Evolutionary conservation across 1,284 basidiomycete species (phyloP).

Genomic region (Marasmius sp.): DNA sequence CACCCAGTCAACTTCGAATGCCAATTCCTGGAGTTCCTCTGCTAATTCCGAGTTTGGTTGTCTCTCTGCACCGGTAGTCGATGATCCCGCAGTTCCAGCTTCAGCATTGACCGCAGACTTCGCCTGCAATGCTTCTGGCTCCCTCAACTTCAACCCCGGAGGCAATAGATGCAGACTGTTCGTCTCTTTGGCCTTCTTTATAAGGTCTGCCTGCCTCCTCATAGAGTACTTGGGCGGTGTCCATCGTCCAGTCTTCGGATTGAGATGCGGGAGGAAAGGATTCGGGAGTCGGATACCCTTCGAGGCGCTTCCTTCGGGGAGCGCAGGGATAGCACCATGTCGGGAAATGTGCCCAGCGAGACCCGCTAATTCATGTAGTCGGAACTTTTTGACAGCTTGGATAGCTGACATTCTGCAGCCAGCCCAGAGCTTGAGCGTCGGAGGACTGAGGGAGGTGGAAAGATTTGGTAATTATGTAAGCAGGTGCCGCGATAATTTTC

Average conservation of each 20-base stretch:
- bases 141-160: slow-evolving; percentile 55
- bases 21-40: slow-evolving; percentile 29
- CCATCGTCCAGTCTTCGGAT: slow-evolving; percentile 64
- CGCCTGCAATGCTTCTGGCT: slow-evolving; percentile 14
- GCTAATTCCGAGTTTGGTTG: neutral
- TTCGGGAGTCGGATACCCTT: slow-evolving; percentile 45
- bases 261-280: slow-evolving; percentile 67
- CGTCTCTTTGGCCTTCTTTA: slow-evolving; percentile 63
- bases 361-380: slow-evolving; percentile 40
- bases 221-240: slow-evolving; percentile 67
- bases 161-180: slow-evolving; percentile 60
- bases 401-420: slow-evolving; percentile 23
- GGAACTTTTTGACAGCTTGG: slow-evolving; percentile 44
- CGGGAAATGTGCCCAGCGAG: slow-evolving; percentile 31
- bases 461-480: too few species aligned
- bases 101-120: slow-evolving; percentile 11
- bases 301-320: slow-evolving; percentile 22
- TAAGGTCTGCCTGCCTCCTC: slow-evolving; percentile 72
- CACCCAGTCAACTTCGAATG: slow-evolving; percentile 52
- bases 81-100: slow-evolving; percentile 12
- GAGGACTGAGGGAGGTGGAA: too few species aligned
- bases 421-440: too few species aligned
- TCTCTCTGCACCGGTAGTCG: neutral
- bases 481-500: too few species aligned
- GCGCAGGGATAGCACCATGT: slow-evolving; percentile 35